Base-by-base conservation (phyloP, 257 asterid species). In the Solanum gracilifrons region DNA sequence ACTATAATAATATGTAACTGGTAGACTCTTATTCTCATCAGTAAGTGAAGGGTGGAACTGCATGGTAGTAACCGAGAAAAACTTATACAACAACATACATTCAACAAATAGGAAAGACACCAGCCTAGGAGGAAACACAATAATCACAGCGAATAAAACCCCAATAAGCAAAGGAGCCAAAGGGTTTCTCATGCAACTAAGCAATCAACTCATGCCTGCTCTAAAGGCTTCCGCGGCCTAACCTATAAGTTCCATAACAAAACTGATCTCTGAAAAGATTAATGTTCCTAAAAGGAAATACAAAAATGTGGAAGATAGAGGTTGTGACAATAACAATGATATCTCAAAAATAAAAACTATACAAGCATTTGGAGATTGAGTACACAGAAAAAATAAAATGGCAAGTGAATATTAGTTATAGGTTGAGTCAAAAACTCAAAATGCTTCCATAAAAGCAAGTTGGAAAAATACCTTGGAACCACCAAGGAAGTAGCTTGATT, bases 401-500 rank as follows among this genome's bases (percentile, higher is more conserved):
- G n/a, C 84, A 77, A 79, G 66, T 43, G 85, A 43, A 79, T 46
- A 41, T 16, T 79, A 41, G 51, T 46, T 8, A 46, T 16, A 80
- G 85, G 4, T 43, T 80, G 69, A 29, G 55, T 29, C 32, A 82
- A 25, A 32, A 36, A 27, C 29, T 23, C 64, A 37, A 36, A 79
- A 83, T 83, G 48, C 39, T 21, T n/a, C 43, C 48, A 60, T 18
- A 82, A 86, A 69, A 27, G 62, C n/a, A 43, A 31, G 10, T 4
- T 27, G 72, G 43, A 58, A 35, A 43, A 83, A 36, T 93, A 95
- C 99, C 98, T 94, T 27, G 97, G 90, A 86, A 93, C 89, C 35
- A 96, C 88, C 88, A 96, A 88, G 9, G 95, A 83, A 87, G 92
- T 90, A 58, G 94, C 93, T 91, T 68, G 83, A 89, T 87, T 91